Base-by-base conservation (phyloP, 2,329 filamentous ascomycete genomes). In the Fusarium albosuccineum region DNA sequence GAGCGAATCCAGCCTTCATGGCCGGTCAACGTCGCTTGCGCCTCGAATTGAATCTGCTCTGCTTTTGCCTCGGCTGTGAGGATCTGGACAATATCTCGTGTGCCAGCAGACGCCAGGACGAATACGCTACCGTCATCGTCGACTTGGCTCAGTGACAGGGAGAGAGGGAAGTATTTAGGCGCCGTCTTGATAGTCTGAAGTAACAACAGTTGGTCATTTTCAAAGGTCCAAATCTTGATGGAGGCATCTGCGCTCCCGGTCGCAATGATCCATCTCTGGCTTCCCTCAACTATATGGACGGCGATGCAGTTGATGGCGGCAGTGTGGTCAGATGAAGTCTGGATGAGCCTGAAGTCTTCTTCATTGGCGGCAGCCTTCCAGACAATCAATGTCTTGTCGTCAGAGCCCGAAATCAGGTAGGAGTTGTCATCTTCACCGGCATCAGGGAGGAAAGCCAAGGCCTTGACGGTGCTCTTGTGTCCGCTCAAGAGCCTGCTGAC, bases 1-100 rank as follows among this genome's bases (percentile, higher is more conserved):
- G 93, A 95, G 48, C 95, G 86, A 46, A 99, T 89, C 96, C 96
- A 99, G 58, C 92, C 95, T 79, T 99, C 96, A 73, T 99, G 96
- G 4, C 96, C 96, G 1, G 89, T 86, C 17, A 99, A 85, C 0
- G 90, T 94, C 11, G 94, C 92, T 64, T 92, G 90, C 8, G 92
- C 84, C 29, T 85, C 83, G 71, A 97, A 97, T 1, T 86, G 79
- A 3, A 77, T 68, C 2, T 76, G 71, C 7, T 77, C 71, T 14
- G 71, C 55, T 7, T 76, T 73, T 34, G 82, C 74, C 6, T 86
- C 81, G 2, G 90, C 83, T 37, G 91, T 86, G 69, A 92, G 95
- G 10, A 98, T 83, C 71, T 97, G 94, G 46, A 99, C 87, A n/a
- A 84, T 86, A 58, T 90, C 91, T 62, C 87, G 90, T 3, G 96